Percentiles rank a stretch among this genome's conserved stretches.
Conservation (phyloP, 148 eudicot genomes). For the Camellia lanceoleosa region DNA sequence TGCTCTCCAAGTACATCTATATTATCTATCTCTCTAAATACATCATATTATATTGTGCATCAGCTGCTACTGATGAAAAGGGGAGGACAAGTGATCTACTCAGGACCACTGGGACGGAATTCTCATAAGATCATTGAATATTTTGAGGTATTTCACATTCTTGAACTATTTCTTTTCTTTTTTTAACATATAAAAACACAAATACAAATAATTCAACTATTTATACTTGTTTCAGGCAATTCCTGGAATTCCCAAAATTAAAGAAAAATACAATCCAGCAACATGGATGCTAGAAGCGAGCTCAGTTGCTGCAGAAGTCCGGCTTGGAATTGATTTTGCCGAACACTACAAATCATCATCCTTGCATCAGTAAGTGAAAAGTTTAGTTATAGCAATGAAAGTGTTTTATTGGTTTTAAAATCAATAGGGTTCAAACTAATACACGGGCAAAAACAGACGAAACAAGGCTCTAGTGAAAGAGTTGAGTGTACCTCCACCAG, state of each 20-base stretch:
- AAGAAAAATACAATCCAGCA: constrained; percentile 47
- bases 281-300: constrained; percentile 57
- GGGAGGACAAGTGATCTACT: constrained; percentile 41
- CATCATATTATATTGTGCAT: neutral
- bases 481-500: constrained; percentile 35
- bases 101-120: constrained; percentile 41
- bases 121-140: constrained; percentile 33
- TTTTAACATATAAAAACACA: neutral
- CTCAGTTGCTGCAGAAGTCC: constrained; percentile 30
- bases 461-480: constrained; percentile 41
- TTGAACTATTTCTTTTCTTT: neutral
- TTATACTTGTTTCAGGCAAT: constrained; percentile 19
- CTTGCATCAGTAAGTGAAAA: constrained; percentile 32
- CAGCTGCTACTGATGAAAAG: constrained; percentile 36
- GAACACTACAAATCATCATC: constrained; percentile 31
- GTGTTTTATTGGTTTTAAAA: neutral
- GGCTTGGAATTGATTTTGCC: constrained; percentile 34
- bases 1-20: neutral
- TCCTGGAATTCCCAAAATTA: constrained; percentile 35
- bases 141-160: constrained; percentile 33
- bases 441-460: constrained; percentile 25
- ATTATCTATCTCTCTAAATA: neutral
- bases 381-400: neutral
- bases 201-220: neutral
- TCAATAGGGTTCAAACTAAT: neutral